A percentile compares a stretch with the other conserved stretches of the same genome.
These are phyloP conservation scores for Xylariaceae sp. DNA, from an alignment of 2,329 filamentous ascomycete species.

Conservation along the genomic window DNA sequence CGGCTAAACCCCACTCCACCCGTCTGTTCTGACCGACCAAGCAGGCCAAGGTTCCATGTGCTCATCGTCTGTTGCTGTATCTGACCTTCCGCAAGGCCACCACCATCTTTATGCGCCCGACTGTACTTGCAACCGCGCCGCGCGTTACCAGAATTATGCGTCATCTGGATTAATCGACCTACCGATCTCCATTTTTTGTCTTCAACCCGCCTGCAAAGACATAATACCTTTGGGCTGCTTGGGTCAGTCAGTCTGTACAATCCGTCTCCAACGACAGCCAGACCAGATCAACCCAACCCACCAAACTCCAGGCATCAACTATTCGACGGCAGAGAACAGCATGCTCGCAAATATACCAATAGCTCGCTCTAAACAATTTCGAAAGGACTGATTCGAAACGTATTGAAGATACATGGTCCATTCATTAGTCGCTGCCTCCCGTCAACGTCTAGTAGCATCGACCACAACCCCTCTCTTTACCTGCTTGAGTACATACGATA, in stretches of 20 bases:
- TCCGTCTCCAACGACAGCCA: not conserved
- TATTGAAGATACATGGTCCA: not conserved
- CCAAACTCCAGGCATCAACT: not conserved
- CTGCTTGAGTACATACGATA: slow-evolving; percentile 1
- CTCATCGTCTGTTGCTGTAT: slow-evolving; percentile 5
- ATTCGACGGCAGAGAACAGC: slow-evolving; percentile 12
- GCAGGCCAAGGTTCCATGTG: no score
- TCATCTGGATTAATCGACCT: slow-evolving; percentile 15
- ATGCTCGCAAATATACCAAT: slow-evolving; percentile 19
- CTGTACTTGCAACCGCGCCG: slow-evolving; percentile 29
- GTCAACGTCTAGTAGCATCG: slow-evolving; percentile 16
- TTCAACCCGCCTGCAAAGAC: slow-evolving; percentile 4
- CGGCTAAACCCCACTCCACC: not conserved
- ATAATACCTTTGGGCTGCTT: slow-evolving; percentile 17
- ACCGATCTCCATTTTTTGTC: not conserved
- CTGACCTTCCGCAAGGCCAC: slow-evolving; percentile 1
- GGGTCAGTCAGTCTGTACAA: not conserved
- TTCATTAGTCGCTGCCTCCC: slow-evolving; percentile 8
- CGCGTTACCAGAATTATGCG: slow-evolving; percentile 24
- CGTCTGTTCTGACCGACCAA: not conserved
- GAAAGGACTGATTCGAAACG: slow-evolving; percentile 8
- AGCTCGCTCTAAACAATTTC: slow-evolving; percentile 5
- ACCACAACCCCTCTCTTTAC: slow-evolving; percentile 20
- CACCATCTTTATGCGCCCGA: slow-evolving; percentile 25
- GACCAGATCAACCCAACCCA: not conserved